Conservation (phyloP, 2,329 filamentous ascomycete genomes). For the Emergomyces africanus region DNA sequence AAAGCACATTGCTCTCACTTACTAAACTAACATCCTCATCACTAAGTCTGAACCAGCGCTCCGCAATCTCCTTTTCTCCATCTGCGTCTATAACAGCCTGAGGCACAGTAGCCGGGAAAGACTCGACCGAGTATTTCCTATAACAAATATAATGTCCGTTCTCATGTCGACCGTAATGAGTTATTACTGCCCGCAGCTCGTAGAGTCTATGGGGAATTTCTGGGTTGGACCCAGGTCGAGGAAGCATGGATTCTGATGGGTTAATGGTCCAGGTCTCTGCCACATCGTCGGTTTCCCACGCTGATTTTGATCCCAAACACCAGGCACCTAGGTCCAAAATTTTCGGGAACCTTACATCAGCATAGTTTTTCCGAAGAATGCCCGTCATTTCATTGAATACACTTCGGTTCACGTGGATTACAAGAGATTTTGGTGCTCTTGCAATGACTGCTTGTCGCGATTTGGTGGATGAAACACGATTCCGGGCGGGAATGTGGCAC, state of each 20-base stretch:
- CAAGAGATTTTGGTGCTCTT: conserved; percentile 65
- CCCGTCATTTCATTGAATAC: conserved; percentile 78
- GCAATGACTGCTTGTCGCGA: conserved; percentile 81
- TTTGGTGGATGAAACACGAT: conserved; percentile 66
- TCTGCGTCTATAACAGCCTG: conserved; percentile 22
- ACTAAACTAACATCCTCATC: conserved; percentile 72
- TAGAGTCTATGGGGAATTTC: conserved; percentile 45
- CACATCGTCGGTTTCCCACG: conserved; percentile 19
- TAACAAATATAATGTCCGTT: conserved; percentile 96
- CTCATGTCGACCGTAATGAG: conserved; percentile 81
- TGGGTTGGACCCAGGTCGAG: conserved; percentile 42
- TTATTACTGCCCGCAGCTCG: conserved; percentile 69
- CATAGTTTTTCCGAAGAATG: conserved; percentile 68
- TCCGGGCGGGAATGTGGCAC: conserved; percentile 54
- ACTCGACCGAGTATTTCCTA: conserved; percentile 48
- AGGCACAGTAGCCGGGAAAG: conserved; percentile 22
- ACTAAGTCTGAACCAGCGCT: conserved; percentile 81
- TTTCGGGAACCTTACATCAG: conserved; percentile 63
- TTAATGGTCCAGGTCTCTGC: conserved; percentile 59
- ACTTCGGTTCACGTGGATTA: conserved; percentile 82
- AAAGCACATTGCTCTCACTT: conserved; percentile 58
- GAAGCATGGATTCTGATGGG: conserved; percentile 61
- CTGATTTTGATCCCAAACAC: conserved; percentile 54
- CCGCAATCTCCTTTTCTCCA: conserved; percentile 24
- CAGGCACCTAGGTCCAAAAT: conserved; percentile 67